Conservation (phyloP, 1,284 basidiomycete species). For the Cutaneotrichosporon cutaneum region DNA sequence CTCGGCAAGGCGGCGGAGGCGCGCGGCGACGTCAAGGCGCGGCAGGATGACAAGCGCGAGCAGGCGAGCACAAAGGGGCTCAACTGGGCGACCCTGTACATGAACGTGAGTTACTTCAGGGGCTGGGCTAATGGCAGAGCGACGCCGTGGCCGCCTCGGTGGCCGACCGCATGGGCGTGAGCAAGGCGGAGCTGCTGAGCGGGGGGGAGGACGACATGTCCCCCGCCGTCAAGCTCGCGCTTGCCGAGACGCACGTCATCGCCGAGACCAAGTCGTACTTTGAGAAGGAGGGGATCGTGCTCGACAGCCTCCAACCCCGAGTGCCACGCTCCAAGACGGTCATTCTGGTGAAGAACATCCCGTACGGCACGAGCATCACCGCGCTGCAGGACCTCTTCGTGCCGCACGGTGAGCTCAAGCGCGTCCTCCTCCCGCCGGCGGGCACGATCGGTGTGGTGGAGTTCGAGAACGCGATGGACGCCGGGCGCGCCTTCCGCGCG, state of each 20-base stretch:
- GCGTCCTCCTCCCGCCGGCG: constrained; percentile 83
- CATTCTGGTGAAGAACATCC: constrained; percentile 95
- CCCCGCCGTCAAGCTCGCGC: constrained; percentile 82
- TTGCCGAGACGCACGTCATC: constrained; percentile 95
- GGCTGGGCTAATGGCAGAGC: constrained; percentile 58
- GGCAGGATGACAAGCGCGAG: constrained; percentile 65
- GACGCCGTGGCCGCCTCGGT: constrained; percentile 83
- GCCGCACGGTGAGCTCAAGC: constrained; percentile 69
- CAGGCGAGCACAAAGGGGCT: constrained; percentile 76
- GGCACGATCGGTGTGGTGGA: constrained; percentile 94
- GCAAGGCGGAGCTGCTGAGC: constrained; percentile 77
- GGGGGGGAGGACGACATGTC: constrained; percentile 58
- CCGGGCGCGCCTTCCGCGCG: constrained; percentile 71
- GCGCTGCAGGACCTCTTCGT: constrained; percentile 78
- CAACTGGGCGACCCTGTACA: constrained; percentile 94
- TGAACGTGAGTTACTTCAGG: constrained; percentile 71
- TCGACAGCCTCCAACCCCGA: constrained; percentile 55
- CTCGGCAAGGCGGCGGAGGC: constrained; percentile 55
- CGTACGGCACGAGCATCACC: constrained; percentile 77
- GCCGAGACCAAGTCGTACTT: constrained; percentile 90
- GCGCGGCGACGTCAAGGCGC: constrained; percentile 67
- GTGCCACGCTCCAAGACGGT: constrained; percentile 70
- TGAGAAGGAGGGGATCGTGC: constrained; percentile 60
- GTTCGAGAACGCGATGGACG: constrained; percentile 69
- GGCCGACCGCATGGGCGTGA: constrained; percentile 73